These are phyloP conservation scores for Hygrophorus pudorinus DNA, from an alignment of 768 basidiomycete genomes.

Conservation along the genomic window DNA sequence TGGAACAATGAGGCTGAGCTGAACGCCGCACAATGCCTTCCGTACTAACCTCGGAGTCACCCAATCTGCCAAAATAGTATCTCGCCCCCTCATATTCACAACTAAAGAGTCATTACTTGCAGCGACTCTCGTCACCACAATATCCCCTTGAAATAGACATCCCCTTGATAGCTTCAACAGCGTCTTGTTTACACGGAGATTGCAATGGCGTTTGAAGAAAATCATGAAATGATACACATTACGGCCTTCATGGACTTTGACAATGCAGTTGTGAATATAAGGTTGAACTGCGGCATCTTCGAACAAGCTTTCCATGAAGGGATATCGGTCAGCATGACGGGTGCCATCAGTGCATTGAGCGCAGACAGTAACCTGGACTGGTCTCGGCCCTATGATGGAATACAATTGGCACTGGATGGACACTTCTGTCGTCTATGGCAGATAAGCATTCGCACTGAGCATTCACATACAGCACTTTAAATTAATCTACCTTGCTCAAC, in stretches of 20 bases:
- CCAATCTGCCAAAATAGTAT: conserved; percentile 2
- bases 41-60: not conserved
- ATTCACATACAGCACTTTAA: too few relatives aligned
- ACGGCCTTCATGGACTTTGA: not conserved
- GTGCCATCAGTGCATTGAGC: not conserved
- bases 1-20: too few relatives aligned
- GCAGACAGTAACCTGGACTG: too few relatives aligned
- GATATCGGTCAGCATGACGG: conserved; percentile 1
- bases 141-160: conserved; percentile 1
- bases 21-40: too few relatives aligned
- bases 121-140: not conserved
- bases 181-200: not conserved
- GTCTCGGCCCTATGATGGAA: too few relatives aligned
- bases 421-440: too few relatives aligned
- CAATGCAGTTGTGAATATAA: conserved; percentile 2
- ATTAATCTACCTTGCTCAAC: too few relatives aligned
- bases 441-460: too few relatives aligned
- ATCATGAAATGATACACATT: not conserved
- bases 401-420: too few relatives aligned
- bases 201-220: conserved; percentile 3
- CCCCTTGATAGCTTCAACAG: too few relatives aligned
- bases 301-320: not conserved
- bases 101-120: not conserved
- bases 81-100: conserved; percentile 5
- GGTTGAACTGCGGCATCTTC: conserved; percentile 1